phyloP scores from a whole-genome alignment of 345 rosid genomes.

The Microthlaspi erraticum region DNA sequence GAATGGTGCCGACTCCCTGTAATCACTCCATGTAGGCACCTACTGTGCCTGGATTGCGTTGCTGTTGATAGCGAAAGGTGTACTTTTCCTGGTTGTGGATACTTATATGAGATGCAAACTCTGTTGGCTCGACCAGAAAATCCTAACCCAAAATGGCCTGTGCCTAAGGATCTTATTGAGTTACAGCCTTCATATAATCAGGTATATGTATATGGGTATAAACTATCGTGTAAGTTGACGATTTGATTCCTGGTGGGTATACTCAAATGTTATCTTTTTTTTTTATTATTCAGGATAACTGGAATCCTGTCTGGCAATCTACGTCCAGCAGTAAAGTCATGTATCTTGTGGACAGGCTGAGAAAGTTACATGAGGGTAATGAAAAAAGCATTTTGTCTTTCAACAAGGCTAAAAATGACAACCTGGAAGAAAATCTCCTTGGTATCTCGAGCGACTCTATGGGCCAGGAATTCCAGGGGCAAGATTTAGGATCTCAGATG shows the following conservation, averaged over 20 bases:
- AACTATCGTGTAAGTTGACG: constrained; percentile 16
- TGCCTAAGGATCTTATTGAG: constrained; percentile 97
- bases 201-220: constrained; percentile 50
- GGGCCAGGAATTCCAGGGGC: constrained; percentile 35
- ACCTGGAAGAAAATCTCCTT: constrained; percentile 41
- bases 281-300: constrained; percentile 72
- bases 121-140: constrained; percentile 85
- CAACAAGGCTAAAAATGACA: constrained; percentile 35
- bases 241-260: constrained; percentile 16
- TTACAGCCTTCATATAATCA: constrained; percentile 95
- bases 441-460: constrained; percentile 37
- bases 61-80: constrained; percentile 78
- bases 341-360: constrained; percentile 77
- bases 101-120: constrained; percentile 84
- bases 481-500: constrained; percentile 43
- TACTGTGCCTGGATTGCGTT: constrained; percentile 87
- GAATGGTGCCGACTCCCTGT: constrained; percentile 98
- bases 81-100: constrained; percentile 73
- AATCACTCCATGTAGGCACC: constrained; percentile 92
- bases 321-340: constrained; percentile 94
- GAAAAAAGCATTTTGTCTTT: constrained; percentile 34
- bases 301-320: constrained; percentile 98
- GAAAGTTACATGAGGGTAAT: constrained; percentile 62
- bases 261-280: constrained; percentile 30
- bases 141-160: constrained; percentile 97